Percentiles rank a stretch among this genome's conserved stretches.
phyloP scores from a whole-genome alignment of 768 basidiomycete genomes.

The Mycena alexandri region DNA sequence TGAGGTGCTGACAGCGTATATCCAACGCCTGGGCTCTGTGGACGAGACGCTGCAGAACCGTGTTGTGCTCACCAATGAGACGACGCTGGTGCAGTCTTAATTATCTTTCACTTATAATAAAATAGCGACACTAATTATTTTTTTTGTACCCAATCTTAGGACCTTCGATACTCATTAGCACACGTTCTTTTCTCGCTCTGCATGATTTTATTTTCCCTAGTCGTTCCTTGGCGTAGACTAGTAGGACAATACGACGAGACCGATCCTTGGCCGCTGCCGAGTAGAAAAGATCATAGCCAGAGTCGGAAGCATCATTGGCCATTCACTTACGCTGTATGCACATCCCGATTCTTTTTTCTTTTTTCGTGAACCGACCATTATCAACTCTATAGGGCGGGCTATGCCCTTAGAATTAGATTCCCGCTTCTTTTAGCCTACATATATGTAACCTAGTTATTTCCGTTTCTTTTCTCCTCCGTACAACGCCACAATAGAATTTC shows the following conservation, averaged over 20 bases:
- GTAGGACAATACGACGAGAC: neutral
- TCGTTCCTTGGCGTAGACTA: constrained; percentile 9
- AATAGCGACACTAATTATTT: constrained; percentile 15
- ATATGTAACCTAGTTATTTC: too few relatives aligned
- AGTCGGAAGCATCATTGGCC: neutral
- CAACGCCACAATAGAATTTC: neutral
- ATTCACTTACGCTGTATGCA: neutral
- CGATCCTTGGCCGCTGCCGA: too few relatives aligned
- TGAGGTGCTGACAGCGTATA: constrained; percentile 48
- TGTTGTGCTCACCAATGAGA: constrained; percentile 41
- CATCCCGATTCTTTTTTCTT: neutral
- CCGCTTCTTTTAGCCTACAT: neutral
- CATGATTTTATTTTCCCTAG: constrained; percentile 15
- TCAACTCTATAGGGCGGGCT: too few relatives aligned
- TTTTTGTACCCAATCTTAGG: neutral
- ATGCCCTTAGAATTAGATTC: neutral
- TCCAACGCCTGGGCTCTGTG: constrained; percentile 38
- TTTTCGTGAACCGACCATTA: neutral
- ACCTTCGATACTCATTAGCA: constrained; percentile 5
- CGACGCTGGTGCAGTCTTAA: constrained; percentile 25
- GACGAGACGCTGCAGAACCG: constrained; percentile 38
- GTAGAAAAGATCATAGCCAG: too few relatives aligned
- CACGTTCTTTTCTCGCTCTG: constrained; percentile 17
- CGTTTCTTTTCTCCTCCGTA: too few relatives aligned
- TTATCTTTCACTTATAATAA: constrained; percentile 14